Evolutionary conservation across 345 rosid species (phyloP), one percentile per base, ranked within the genome.

Genomic region (Brassica juncea): DNA sequence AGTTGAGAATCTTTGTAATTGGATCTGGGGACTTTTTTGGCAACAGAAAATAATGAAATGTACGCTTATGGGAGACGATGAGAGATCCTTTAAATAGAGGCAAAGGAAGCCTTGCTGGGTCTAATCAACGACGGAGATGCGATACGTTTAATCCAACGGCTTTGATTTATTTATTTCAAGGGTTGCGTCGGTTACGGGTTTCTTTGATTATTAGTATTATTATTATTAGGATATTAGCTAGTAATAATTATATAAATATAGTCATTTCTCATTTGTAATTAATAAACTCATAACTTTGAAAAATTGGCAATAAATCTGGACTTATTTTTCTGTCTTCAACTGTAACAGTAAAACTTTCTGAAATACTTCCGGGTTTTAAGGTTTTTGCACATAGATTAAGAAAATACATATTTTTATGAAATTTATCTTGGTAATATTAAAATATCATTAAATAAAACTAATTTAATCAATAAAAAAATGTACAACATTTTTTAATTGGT

Each of bases 171-270:
- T 21, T 4, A 5, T n/a, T 25, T n/a, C 1, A 5, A 73, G 52
- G 57, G 54, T 30, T 1, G 63, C 23, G 68, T 72, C 68, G 73
- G 82, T 78, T 72, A 72, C 77, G 77, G 77, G 8, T 71, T 78
- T 16, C 72, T 71, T 71, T 77, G 47, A 39, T 39, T 39, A 39
- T 35, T 34, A 34, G 19, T 19, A 19, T 19, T 19, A 19, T 19
- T 19, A 19, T 37, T 39, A 39, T 39, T 39, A 35, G 39, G 8
- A 6, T 6, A 10, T 10, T 39, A 39, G 47, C 47, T 9, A 39
- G 19, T 19, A 19, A 39, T 39, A 39, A 10, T 47, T 47, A 47
- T 12, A 8, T 35, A 65, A 30, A 57, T 74, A 44, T 12, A 52
- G 25, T 54, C 19, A 6, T 49, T 16, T 15, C 32, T 49, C 15